Conservation (phyloP, 768 basidiomycete species). For the Pholiota molesta region DNA sequence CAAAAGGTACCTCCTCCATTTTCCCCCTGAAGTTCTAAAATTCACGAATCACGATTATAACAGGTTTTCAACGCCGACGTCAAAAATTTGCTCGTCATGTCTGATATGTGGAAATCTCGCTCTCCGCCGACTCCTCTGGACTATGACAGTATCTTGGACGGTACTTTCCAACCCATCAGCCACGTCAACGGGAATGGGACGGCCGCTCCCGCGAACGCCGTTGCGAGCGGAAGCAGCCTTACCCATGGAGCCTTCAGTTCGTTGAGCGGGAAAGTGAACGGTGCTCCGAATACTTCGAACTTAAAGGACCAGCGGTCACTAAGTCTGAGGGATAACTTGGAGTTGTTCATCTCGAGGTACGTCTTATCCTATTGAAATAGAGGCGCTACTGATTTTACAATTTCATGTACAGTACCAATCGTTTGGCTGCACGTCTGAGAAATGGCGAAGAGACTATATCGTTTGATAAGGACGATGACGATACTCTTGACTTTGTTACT, state of each 20-base stretch:
- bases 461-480: conserved; percentile 99
- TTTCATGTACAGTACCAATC: conserved; percentile 64
- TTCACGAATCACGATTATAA: not conserved
- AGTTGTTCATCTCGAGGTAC: conserved; percentile 86
- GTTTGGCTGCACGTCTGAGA: conserved; percentile 69
- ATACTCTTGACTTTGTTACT: conserved; percentile 95
- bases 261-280: conserved; percentile 30
- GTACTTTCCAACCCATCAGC: conserved; percentile 52
- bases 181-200: conserved; percentile 21
- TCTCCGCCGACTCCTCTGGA: conserved; percentile 86
- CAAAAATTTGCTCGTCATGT: conserved; percentile 85
- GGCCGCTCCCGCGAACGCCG: conserved; percentile 28
- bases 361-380: conserved; percentile 2
- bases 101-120: conserved; percentile 95
- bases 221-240: conserved; percentile 22
- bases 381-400: not conserved
- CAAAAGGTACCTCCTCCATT: conserved; percentile 63
- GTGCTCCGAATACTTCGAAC: conserved; percentile 28
- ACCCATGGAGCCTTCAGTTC: conserved; percentile 8
- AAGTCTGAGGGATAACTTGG: conserved; percentile 77
- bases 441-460: conserved; percentile 72
- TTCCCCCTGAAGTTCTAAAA: not conserved
- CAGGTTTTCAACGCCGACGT: conserved; percentile 93
- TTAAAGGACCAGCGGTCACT: conserved; percentile 86
- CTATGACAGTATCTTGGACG: conserved; percentile 73